A percentile compares a stretch with the other conserved stretches of the same genome.
Evolutionary conservation across 2,329 filamentous ascomycete genomes (phyloP).

Genomic region (Allantophomopsis cytisporea): DNA sequence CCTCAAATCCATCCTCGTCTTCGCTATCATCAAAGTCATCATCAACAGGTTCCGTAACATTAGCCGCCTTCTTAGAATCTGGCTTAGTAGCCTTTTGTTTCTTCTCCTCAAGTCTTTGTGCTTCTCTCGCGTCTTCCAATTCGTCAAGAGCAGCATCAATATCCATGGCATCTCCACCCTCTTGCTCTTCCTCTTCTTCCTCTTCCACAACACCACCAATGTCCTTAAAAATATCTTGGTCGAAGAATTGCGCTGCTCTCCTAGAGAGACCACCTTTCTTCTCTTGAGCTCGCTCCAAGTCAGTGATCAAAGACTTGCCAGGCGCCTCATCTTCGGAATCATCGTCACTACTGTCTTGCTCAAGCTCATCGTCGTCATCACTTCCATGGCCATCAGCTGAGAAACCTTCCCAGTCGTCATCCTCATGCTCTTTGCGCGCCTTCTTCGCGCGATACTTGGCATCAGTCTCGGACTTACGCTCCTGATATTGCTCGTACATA

Average conservation of each 20-base stretch:
- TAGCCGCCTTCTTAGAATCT: conserved; percentile 15
- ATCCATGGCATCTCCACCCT: conserved; percentile 20
- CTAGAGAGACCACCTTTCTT: conserved; percentile 57
- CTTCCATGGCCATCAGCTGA: conserved; percentile 48
- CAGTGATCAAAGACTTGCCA: conserved; percentile 42
- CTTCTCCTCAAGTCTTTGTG: not conserved
- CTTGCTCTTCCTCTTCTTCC: conserved; percentile 27
- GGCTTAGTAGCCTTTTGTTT: conserved; percentile 1
- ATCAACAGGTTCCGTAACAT: conserved; percentile 16
- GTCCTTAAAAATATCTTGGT: conserved; percentile 85
- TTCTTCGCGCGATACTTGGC: conserved; percentile 87
- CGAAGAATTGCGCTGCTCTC: conserved; percentile 79
- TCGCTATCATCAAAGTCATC: conserved; percentile 11
- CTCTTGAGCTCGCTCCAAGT: conserved; percentile 39
- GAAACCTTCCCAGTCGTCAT: conserved; percentile 88
- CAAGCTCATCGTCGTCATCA: conserved; percentile 41
- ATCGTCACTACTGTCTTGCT: conserved; percentile 50
- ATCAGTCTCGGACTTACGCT: conserved; percentile 65
- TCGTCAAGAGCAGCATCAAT: conserved; percentile 18
- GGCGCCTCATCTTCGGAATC: conserved; percentile 38
- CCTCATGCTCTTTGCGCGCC: conserved; percentile 64
- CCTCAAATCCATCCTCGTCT: conserved; percentile 44
- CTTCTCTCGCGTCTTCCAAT: conserved; percentile 10
- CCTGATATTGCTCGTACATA: conserved; percentile 78
- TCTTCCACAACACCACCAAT: conserved; percentile 55